Evolutionary conservation across 164 flowering plant species (phyloP).

Genomic region (Amborella trichopoda): DNA sequence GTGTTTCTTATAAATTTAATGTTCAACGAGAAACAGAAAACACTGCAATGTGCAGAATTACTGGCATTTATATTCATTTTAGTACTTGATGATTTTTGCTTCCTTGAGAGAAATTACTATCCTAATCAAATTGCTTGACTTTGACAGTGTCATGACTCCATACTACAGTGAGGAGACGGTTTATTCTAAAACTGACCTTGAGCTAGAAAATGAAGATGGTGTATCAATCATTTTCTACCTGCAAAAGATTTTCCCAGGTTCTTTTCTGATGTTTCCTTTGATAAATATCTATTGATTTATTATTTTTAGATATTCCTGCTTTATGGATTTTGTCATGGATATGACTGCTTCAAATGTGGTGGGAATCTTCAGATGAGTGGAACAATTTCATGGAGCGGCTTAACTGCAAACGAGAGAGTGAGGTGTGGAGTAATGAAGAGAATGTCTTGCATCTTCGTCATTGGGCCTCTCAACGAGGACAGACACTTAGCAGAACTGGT

Average conservation of each 20-base stretch:
- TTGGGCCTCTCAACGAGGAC: constrained; percentile 56
- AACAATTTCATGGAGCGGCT: constrained; percentile 83
- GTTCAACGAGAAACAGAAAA: too few species aligned
- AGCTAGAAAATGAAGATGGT: constrained; percentile 93
- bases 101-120: not conserved
- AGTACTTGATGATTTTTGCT: not conserved
- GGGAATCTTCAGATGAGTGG: constrained; percentile 70
- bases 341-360: not conserved
- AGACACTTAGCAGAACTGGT: constrained; percentile 82
- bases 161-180: constrained; percentile 95
- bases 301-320: not conserved
- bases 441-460: constrained; percentile 50
- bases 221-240: constrained; percentile 76
- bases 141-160: constrained; percentile 91
- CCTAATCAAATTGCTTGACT: not conserved
- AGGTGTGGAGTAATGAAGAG: constrained; percentile 74
- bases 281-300: not conserved
- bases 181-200: constrained; percentile 75
- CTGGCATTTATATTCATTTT: not conserved
- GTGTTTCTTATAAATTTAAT: too few species aligned
- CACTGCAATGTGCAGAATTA: too few species aligned
- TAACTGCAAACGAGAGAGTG: constrained; percentile 47
- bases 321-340: not conserved
- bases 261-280: not conserved
- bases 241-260: constrained; percentile 90